Conservation (phyloP, 768 basidiomycete genomes). For the Lactarius pseudohatsudake region DNA sequence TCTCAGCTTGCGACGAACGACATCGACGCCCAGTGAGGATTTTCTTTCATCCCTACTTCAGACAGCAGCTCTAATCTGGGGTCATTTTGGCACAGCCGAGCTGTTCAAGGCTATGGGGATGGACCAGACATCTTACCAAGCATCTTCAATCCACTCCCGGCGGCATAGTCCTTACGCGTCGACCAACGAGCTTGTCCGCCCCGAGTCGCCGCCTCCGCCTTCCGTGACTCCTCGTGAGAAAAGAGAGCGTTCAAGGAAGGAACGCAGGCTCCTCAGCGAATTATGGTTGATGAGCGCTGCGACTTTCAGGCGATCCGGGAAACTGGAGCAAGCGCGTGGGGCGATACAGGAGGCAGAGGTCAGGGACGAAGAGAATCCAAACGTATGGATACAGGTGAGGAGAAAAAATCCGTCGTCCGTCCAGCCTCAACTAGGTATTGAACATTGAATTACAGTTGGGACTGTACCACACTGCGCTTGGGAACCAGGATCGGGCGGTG, state of each 20-base stretch:
- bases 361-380: slow-evolving; percentile 79
- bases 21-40: slow-evolving; percentile 65
- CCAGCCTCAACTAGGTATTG: not conserved
- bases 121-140: slow-evolving; percentile 59
- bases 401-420: not conserved
- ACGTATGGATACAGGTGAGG: slow-evolving; percentile 92
- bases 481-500: slow-evolving; percentile 59
- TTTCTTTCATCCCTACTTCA: slow-evolving; percentile 1
- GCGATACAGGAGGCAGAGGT: slow-evolving; percentile 96
- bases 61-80: not conserved
- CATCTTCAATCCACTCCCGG: slow-evolving; percentile 82
- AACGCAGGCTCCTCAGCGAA: slow-evolving; percentile 71
- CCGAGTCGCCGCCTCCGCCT: slow-evolving; percentile 41
- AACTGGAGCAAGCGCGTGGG: slow-evolving; percentile 85
- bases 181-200: slow-evolving; percentile 34
- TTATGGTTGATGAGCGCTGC: slow-evolving; percentile 95
- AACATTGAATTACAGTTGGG: slow-evolving; percentile 54
- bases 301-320: slow-evolving; percentile 86
- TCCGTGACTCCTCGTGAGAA: slow-evolving; percentile 29
- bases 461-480: slow-evolving; percentile 63
- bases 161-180: slow-evolving; percentile 43
- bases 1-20: slow-evolving; percentile 51
- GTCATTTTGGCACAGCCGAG: slow-evolving; percentile 7
- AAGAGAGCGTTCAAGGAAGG: slow-evolving; percentile 46
- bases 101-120: slow-evolving; percentile 18